A percentile compares a stretch with the other conserved stretches of the same genome.
Conservation (phyloP, 345 rosid species). For the Iberis pinnata region DNA sequence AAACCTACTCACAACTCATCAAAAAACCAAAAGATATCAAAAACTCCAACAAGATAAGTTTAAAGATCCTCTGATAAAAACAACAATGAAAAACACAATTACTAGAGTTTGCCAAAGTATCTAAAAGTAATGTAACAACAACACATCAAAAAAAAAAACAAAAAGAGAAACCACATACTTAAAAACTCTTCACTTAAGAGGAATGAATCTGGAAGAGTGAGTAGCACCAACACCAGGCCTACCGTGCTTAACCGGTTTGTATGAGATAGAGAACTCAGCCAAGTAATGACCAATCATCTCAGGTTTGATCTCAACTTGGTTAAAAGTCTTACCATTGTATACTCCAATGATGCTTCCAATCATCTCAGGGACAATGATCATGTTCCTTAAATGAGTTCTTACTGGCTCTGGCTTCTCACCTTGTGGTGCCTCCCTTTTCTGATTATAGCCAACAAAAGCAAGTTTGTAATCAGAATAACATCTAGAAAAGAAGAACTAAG, state of each 20-base stretch:
- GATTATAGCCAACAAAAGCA: background rate
- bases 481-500: no score
- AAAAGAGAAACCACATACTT: background rate
- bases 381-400: slow-evolving; percentile 78
- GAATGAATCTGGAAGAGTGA: slow-evolving; percentile 95
- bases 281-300: slow-evolving; percentile 90
- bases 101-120: no score
- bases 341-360: slow-evolving; percentile 90
- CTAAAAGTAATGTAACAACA: no score
- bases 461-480: background rate
- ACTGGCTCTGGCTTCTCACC: slow-evolving; percentile 98
- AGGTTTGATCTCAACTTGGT: slow-evolving; percentile 93
- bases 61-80: no score
- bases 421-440: slow-evolving; percentile 93
- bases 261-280: slow-evolving; percentile 76
- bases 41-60: no score
- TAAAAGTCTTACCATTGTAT: slow-evolving; percentile 92
- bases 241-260: slow-evolving; percentile 97
- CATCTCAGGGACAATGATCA: slow-evolving; percentile 97
- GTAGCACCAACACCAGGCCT: slow-evolving; percentile 98
- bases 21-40: no score
- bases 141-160: background rate
- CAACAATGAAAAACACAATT: no score
- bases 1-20: no score
- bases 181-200: slow-evolving; percentile 52